phyloP scores from a whole-genome alignment of 257 asterid species.

The Voacanga thouarsii region DNA sequence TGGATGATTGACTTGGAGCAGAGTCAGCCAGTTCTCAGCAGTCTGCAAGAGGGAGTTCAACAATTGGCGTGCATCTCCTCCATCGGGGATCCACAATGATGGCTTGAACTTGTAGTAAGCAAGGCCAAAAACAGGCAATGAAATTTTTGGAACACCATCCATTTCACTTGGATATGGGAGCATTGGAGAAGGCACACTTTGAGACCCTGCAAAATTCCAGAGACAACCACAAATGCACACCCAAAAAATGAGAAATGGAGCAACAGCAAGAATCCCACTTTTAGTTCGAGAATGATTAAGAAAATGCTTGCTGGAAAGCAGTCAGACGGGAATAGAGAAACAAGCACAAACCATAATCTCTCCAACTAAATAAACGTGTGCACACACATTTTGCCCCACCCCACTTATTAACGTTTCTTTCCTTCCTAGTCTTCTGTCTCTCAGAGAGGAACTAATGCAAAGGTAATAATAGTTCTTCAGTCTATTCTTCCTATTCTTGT shows the following conservation, averaged over 20 bases:
- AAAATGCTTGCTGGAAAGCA: neutral
- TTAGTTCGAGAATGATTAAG: neutral
- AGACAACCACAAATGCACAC: neutral
- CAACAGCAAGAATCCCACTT: neutral
- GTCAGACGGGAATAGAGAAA: neutral
- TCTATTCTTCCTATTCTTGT: neutral
- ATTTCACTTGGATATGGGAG: slow-evolving; percentile 45
- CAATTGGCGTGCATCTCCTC: slow-evolving; percentile 48
- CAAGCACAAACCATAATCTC: neutral
- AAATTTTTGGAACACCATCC: slow-evolving; percentile 51
- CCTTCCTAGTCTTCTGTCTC: neutral
- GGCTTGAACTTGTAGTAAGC: slow-evolving; percentile 73
- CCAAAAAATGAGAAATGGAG: neutral
- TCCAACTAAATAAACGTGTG: neutral
- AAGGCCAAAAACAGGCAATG: slow-evolving; percentile 78
- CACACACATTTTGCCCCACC: neutral
- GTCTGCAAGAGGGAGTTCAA: slow-evolving; percentile 54
- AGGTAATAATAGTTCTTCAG: too few species aligned
- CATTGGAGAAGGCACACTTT: slow-evolving; percentile 39
- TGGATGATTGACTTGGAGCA: slow-evolving; percentile 70
- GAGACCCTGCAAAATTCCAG: slow-evolving; percentile 43
- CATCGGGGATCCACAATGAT: slow-evolving; percentile 70
- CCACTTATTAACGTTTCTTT: neutral
- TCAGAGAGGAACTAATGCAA: neutral
- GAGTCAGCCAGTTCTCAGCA: slow-evolving; percentile 65